Evolutionary conservation across 257 asterid genomes (phyloP).

Genomic region (Haberlea rhodopensis): DNA sequence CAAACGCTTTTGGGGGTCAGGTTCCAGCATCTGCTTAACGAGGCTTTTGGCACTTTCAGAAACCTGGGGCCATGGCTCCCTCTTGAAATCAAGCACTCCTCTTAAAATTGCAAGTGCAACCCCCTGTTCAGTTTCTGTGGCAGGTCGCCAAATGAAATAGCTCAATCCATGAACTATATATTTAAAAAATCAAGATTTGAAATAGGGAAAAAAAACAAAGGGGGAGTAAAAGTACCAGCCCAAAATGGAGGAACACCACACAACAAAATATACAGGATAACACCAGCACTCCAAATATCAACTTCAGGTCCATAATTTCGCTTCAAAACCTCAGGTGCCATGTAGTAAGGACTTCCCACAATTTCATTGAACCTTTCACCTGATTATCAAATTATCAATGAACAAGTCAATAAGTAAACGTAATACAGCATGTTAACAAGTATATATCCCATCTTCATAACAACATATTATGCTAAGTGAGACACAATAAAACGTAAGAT

Average conservation of each 20-base stretch:
- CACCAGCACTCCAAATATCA: constrained; percentile 96
- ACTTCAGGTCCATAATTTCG: constrained; percentile 87
- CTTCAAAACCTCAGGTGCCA: constrained; percentile 94
- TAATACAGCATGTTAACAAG: background rate
- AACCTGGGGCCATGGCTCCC: constrained; percentile 96
- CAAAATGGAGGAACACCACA: constrained; percentile 99
- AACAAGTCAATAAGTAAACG: background rate
- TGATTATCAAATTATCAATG: constrained; percentile 19
- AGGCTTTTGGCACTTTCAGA: constrained; percentile 82
- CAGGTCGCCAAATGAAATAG: constrained; percentile 14
- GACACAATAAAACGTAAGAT: background rate
- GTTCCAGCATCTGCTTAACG: constrained; percentile 83
- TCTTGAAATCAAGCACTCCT: constrained; percentile 79
- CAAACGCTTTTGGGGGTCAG: constrained; percentile 75
- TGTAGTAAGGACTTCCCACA: constrained; percentile 92
- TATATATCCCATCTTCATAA: background rate
- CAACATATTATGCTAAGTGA: background rate
- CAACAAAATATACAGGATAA: constrained; percentile 78
- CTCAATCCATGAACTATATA: constrained; percentile 9
- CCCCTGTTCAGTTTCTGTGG: constrained; percentile 87
- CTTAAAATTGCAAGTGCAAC: constrained; percentile 86
- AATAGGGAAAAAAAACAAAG: background rate
- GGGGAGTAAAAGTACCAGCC: constrained; percentile 58
- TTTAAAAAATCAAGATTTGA: background rate
- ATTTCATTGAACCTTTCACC: constrained; percentile 84